phyloP scores from a whole-genome alignment of 371 early-diverging fungal species.

The Conidiobolus incongruus region DNA sequence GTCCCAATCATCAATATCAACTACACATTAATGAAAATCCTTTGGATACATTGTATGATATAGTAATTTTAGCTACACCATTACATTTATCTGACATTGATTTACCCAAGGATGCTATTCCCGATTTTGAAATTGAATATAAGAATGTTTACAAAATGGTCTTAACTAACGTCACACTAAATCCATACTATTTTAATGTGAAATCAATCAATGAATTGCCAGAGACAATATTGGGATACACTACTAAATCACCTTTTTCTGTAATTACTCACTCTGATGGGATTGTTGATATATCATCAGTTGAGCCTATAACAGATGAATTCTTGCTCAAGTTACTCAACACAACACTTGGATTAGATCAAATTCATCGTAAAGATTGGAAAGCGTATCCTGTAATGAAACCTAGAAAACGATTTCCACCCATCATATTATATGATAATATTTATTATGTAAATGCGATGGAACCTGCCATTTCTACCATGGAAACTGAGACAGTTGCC shows the following conservation, averaged over 20 bases:
- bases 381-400: slow-evolving; percentile 1
- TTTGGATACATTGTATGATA: not conserved
- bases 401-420: not conserved
- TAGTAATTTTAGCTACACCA: slow-evolving; percentile 1
- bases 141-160: not conserved
- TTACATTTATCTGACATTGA: not conserved
- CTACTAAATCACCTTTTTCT: not conserved
- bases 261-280: not conserved
- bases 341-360: not conserved
- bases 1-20: not conserved
- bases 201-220: not conserved
- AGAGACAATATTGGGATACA: not conserved
- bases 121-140: not conserved
- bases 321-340: not conserved
- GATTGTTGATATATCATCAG: not conserved
- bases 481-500: not conserved
- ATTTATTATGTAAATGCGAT: slow-evolving; percentile 1
- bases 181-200: not conserved
- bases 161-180: not conserved
- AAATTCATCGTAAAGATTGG: not conserved
- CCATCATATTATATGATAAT: not conserved
- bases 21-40: not conserved
- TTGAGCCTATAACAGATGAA: not conserved
- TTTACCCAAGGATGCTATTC: not conserved
- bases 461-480: slow-evolving; percentile 3